phyloP scores from a whole-genome alignment of 345 rosid species.

The Chamaenerion angustifolium region DNA sequence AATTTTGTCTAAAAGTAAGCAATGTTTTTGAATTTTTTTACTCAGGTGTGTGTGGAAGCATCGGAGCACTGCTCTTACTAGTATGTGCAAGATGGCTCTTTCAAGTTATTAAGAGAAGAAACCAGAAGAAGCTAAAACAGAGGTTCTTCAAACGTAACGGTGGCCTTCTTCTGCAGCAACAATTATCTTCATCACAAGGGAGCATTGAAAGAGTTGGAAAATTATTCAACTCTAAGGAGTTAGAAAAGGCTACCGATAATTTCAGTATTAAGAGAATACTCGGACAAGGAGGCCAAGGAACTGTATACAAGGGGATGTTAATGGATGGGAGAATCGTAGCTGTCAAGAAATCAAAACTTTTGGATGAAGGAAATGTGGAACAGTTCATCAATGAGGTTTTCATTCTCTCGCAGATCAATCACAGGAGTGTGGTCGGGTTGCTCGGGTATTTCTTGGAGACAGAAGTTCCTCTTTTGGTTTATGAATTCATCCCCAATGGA shows the following conservation, averaged over 20 bases:
- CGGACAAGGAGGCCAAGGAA: slow-evolving; percentile 28
- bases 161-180: slow-evolving; percentile 22
- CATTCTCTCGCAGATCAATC: slow-evolving; percentile 32
- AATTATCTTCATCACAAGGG: slow-evolving; percentile 2
- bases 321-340: slow-evolving; percentile 21
- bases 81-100: background rate
- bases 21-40: too few species aligned
- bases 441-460: slow-evolving; percentile 34
- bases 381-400: slow-evolving; percentile 33
- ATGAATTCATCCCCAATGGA: slow-evolving; percentile 25
- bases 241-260: slow-evolving; percentile 27
- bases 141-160: slow-evolving; percentile 18
- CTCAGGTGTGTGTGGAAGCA: slow-evolving; percentile 1
- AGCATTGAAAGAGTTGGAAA: slow-evolving; percentile 7
- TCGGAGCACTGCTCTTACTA: background rate
- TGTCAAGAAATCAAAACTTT: slow-evolving; percentile 25
- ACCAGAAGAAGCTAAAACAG: slow-evolving; percentile 3
- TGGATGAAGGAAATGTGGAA: slow-evolving; percentile 25
- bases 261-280: slow-evolving; percentile 16
- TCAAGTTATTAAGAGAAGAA: slow-evolving; percentile 8
- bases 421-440: slow-evolving; percentile 25
- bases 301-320: slow-evolving; percentile 28
- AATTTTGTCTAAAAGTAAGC: too few species aligned
- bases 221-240: slow-evolving; percentile 20
- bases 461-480: slow-evolving; percentile 26